phyloP scores from a whole-genome alignment of 805 yeast species.

The Wickerhamiella azymoides region DNA sequence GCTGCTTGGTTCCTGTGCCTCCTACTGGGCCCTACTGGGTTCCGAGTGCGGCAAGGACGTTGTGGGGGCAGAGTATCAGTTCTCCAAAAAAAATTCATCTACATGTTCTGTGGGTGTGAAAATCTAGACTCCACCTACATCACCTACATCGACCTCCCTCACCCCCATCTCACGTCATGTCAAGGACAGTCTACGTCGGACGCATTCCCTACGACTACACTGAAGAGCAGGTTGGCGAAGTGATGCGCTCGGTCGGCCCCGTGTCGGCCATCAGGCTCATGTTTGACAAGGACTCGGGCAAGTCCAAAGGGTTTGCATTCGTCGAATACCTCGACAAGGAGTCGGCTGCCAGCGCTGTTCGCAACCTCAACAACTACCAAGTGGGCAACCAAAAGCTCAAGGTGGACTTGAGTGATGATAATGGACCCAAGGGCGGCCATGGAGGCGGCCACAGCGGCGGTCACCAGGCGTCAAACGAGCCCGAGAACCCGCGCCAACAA shows the following conservation, averaged over 20 bases:
- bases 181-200: conserved; percentile 54
- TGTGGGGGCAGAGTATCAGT: too few relatives aligned
- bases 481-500: conserved; percentile 1
- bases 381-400: conserved; percentile 59
- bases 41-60: too few relatives aligned
- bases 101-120: too few relatives aligned
- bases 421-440: conserved; percentile 20
- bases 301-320: conserved; percentile 81
- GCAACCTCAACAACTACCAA: conserved; percentile 68
- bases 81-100: too few relatives aligned
- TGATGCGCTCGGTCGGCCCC: conserved; percentile 81
- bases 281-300: conserved; percentile 81
- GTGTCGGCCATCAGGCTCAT: conserved; percentile 59
- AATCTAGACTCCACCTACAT: too few relatives aligned
- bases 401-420: conserved; percentile 60
- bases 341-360: conserved; percentile 80
- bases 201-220: conserved; percentile 87
- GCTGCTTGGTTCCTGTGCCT: too few relatives aligned
- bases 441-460: conserved; percentile 31
- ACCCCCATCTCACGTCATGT: neutral
- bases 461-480: conserved; percentile 23
- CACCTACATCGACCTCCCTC: too few relatives aligned
- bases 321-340: conserved; percentile 72
- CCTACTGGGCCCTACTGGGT: too few relatives aligned
- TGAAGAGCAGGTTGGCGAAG: conserved; percentile 80